Percentiles rank a stretch among this genome's conserved stretches.
Evolutionary conservation across 2,329 filamentous ascomycete species (phyloP).

Genomic region (Microdochium paspali): DNA sequence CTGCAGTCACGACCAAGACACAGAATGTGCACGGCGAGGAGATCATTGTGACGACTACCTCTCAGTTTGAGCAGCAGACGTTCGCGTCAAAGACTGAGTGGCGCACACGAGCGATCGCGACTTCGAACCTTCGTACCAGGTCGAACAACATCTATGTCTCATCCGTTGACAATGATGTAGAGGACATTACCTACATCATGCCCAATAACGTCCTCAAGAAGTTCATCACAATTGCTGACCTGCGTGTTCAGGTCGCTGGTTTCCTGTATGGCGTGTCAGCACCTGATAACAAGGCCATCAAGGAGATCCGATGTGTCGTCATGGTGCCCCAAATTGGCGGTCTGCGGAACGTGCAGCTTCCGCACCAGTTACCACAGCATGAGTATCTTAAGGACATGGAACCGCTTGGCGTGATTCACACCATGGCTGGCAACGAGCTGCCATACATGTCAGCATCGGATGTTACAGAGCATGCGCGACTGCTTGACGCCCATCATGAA

Average conservation of each 20-base stretch:
- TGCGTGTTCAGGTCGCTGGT: slow-evolving; percentile 91
- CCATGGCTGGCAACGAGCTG: slow-evolving; percentile 85
- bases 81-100: slow-evolving; percentile 99
- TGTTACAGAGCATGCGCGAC: slow-evolving; percentile 84
- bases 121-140: slow-evolving; percentile 85
- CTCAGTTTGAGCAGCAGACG: slow-evolving; percentile 93
- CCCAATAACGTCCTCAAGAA: slow-evolving; percentile 97
- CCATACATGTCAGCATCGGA: slow-evolving; percentile 94
- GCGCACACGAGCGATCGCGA: slow-evolving; percentile 93
- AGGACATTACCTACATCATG: slow-evolving; percentile 95
- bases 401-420: slow-evolving; percentile 91
- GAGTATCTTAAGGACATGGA: slow-evolving; percentile 82
- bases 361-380: slow-evolving; percentile 83
- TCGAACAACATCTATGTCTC: slow-evolving; percentile 99
- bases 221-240: slow-evolving; percentile 94
- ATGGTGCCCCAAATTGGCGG: slow-evolving; percentile 97
- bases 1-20: slow-evolving; percentile 95
- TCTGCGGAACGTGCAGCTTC: slow-evolving; percentile 82
- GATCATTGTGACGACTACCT: slow-evolving; percentile 96
- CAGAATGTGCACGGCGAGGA: slow-evolving; percentile 96
- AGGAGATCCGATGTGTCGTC: slow-evolving; percentile 93
- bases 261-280: slow-evolving; percentile 92
- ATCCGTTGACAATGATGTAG: slow-evolving; percentile 83
- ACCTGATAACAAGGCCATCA: slow-evolving; percentile 90
- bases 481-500: slow-evolving; percentile 71